Evolutionary conservation across 371 early-diverging fungal species (phyloP).

Genomic region (Choanephora cucurbitarum): DNA sequence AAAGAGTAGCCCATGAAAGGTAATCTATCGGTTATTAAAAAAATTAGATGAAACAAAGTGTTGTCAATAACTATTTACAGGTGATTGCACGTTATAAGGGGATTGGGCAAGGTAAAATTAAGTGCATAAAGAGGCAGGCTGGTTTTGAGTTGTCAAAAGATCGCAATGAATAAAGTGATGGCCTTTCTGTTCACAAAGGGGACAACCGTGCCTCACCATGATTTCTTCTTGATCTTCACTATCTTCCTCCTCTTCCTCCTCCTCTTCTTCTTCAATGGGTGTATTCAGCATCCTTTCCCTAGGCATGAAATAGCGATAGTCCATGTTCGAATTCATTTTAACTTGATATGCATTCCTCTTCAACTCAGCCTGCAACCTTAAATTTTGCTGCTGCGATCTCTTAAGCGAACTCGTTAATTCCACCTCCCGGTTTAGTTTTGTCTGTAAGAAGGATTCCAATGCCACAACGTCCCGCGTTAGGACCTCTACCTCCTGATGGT

Average conservation of each 20-base stretch:
- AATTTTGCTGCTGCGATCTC: constrained; percentile 12
- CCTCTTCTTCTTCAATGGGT: constrained; percentile 23
- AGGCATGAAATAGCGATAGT: background rate
- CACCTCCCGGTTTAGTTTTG: constrained; percentile 16
- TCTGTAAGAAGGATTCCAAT: constrained; percentile 19
- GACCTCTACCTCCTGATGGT: constrained; percentile 12
- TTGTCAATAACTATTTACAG: background rate
- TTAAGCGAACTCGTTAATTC: constrained; percentile 3
- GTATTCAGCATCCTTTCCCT: constrained; percentile 11
- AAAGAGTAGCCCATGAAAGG: background rate
- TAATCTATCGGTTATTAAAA: too few relatives aligned
- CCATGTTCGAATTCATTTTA: background rate
- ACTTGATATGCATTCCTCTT: constrained; percentile 6
- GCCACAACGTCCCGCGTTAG: constrained; percentile 16
- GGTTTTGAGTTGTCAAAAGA: background rate
- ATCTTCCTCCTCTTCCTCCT: constrained; percentile 8
- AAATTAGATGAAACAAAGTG: too few relatives aligned
- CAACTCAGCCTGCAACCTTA: constrained; percentile 8
- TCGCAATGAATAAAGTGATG: constrained; percentile 25
- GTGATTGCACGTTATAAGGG: background rate
- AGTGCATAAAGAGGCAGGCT: too few relatives aligned
- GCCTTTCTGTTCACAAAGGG: constrained; percentile 21
- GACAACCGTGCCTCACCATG: constrained; percentile 6
- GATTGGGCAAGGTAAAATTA: too few relatives aligned
- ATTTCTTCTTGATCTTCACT: constrained; percentile 13